Evolutionary conservation across 2,329 filamentous ascomycete genomes (phyloP).

Genomic region (Ceratocystiopsis minuta): DNA sequence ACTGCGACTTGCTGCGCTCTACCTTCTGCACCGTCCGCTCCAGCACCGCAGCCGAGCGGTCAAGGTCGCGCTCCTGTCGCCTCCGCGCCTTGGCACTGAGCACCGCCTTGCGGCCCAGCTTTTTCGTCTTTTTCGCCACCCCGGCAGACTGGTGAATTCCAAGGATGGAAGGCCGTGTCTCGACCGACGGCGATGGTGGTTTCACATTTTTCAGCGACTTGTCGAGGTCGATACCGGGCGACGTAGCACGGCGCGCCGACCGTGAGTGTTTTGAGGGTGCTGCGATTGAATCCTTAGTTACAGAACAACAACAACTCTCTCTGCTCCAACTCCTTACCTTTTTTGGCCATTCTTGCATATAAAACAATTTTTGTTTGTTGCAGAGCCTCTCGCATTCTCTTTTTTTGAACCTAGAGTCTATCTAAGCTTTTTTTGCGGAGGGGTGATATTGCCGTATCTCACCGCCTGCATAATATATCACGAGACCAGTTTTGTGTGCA

Average conservation of each 20-base stretch:
- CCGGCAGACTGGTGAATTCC: conserved; percentile 49
- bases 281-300: conserved; percentile 14
- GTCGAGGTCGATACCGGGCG: conserved; percentile 52
- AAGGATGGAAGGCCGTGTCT: conserved; percentile 46
- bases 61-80: conserved; percentile 37
- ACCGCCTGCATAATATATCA: background rate
- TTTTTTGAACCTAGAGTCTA: background rate
- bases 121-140: conserved; percentile 44
- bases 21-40: conserved; percentile 40
- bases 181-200: conserved; percentile 28
- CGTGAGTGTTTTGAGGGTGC: conserved; percentile 53
- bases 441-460: background rate
- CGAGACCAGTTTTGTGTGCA: too few relatives aligned
- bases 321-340: background rate
- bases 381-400: background rate
- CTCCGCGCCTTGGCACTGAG: conserved; percentile 36
- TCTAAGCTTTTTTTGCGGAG: background rate
- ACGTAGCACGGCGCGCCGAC: conserved; percentile 53
- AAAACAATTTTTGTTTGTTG: background rate
- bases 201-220: conserved; percentile 48
- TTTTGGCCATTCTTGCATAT: background rate
- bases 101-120: conserved; percentile 33
- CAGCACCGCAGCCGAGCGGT: conserved; percentile 40
- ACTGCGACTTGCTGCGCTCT: conserved; percentile 33
- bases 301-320: background rate